These are phyloP conservation scores for Aotearoamyces nothofagi DNA, from an alignment of 2,329 filamentous ascomycete species.

Conservation along the genomic window DNA sequence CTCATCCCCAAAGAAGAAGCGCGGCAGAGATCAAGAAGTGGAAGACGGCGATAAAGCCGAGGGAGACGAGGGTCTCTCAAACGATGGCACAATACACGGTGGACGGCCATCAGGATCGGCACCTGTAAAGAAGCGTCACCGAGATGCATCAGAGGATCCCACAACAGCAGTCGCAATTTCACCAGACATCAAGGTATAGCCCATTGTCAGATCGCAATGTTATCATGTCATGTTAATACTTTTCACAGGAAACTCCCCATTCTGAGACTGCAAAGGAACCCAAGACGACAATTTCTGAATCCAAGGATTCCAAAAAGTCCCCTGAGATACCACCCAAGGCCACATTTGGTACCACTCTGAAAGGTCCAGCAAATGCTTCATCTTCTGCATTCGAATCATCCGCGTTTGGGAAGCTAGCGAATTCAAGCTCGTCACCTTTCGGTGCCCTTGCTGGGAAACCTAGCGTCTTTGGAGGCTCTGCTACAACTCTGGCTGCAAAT, in stretches of 20 bases:
- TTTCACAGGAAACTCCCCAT: no score
- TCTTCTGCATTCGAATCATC: conserved; percentile 51
- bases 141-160: conserved; percentile 27
- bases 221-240: no score
- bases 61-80: conserved; percentile 21
- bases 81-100: conserved; percentile 23
- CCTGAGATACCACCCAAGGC: conserved; percentile 7
- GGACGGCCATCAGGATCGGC: conserved; percentile 28
- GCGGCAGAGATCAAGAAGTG: conserved; percentile 34
- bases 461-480: conserved; percentile 33
- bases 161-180: conserved; percentile 23
- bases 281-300: conserved; percentile 1
- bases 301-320: conserved; percentile 4
- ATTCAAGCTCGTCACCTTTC: conserved; percentile 47
- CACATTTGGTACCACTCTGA: conserved; percentile 9
- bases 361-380: conserved; percentile 29
- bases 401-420: conserved; percentile 50
- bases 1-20: conserved; percentile 51
- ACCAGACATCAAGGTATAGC: no score
- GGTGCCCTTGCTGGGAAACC: conserved; percentile 33
- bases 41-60: conserved; percentile 31
- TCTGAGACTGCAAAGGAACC: no score
- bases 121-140: conserved; percentile 49
- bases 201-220: no score
- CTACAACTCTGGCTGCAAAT: conserved; percentile 13